phyloP scores from a whole-genome alignment of 2,329 filamentous ascomycete species.

The Fusarium subtropicale region DNA sequence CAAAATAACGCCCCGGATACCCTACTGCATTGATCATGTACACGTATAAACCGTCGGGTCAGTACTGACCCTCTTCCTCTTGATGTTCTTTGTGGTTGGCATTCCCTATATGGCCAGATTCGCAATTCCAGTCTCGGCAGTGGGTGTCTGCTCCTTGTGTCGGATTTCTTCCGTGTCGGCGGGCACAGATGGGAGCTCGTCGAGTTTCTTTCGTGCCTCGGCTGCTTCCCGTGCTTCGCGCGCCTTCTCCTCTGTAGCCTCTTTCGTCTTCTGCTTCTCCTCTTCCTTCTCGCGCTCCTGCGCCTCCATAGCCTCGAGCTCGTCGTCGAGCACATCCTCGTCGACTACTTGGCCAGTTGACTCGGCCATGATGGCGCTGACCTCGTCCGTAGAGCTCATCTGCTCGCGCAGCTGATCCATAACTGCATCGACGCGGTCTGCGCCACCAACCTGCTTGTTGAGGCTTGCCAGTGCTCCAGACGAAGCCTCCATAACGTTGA shows the following conservation, averaged over 20 bases:
- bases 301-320: slow-evolving; percentile 80
- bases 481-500: slow-evolving; percentile 84
- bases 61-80: slow-evolving; percentile 33
- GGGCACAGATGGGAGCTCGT: slow-evolving; percentile 60
- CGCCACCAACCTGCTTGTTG: slow-evolving; percentile 81
- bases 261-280: slow-evolving; percentile 59
- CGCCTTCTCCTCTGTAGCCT: slow-evolving; percentile 55
- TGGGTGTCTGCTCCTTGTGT: slow-evolving; percentile 48
- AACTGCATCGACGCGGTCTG: slow-evolving; percentile 78
- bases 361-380: slow-evolving; percentile 81
- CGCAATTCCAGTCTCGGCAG: slow-evolving; percentile 55
- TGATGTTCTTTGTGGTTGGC: slow-evolving; percentile 44
- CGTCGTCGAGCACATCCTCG: slow-evolving; percentile 87
- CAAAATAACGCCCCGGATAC: slow-evolving; percentile 37
- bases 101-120: slow-evolving; percentile 47
- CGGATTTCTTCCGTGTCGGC: slow-evolving; percentile 51
- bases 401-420: slow-evolving; percentile 81
- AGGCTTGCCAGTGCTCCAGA: slow-evolving; percentile 77
- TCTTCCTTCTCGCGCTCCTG: slow-evolving; percentile 67
- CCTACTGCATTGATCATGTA: slow-evolving; percentile 35
- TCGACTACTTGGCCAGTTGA: slow-evolving; percentile 68
- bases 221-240: slow-evolving; percentile 58
- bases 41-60: slow-evolving; percentile 22
- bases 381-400: slow-evolving; percentile 85
- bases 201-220: slow-evolving; percentile 65